A percentile compares a stretch with the other conserved stretches of the same genome.
phyloP scores from a whole-genome alignment of 345 rosid species.

The Ceriops decandra region DNA sequence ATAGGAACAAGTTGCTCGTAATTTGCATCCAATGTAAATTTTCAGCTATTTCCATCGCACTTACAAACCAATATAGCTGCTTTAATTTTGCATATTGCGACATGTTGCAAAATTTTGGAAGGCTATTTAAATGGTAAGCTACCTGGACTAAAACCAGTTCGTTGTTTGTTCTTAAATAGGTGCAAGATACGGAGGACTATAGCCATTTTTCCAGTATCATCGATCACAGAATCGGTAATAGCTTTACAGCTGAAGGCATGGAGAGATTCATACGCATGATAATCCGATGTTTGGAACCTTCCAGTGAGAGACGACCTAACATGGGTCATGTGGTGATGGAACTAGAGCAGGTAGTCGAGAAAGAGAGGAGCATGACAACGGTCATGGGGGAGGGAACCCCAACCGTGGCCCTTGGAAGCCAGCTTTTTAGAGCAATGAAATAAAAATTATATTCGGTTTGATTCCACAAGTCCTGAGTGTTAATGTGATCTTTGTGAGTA shows the following conservation, averaged over 20 bases:
- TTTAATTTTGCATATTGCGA: background rate
- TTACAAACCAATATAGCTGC: background rate
- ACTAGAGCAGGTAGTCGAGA: conserved; percentile 65
- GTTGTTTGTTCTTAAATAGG: conserved; percentile 31
- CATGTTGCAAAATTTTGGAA: background rate
- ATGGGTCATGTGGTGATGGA: conserved; percentile 71
- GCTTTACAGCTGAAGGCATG: conserved; percentile 82
- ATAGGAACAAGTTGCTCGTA: no score
- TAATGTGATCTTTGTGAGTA: conserved; percentile 38
- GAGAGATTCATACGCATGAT: conserved; percentile 63
- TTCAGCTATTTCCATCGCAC: no score
- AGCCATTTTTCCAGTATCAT: conserved; percentile 44
- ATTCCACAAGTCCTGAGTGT: conserved; percentile 11
- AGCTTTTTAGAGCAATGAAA: conserved; percentile 56
- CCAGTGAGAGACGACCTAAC: conserved; percentile 75
- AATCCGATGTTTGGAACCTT: conserved; percentile 53
- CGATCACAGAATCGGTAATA: conserved; percentile 62
- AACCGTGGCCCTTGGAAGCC: conserved; percentile 82
- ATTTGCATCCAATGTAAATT: no score
- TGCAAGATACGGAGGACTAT: conserved; percentile 53
- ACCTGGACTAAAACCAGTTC: background rate
- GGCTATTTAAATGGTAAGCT: background rate
- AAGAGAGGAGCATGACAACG: conserved; percentile 78
- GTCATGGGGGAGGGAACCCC: conserved; percentile 86
- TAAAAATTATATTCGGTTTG: conserved; percentile 29